A percentile compares a stretch with the other conserved stretches of the same genome.
Evolutionary conservation across 768 basidiomycete genomes (phyloP).

Genomic region (Clavulina sp.): DNA sequence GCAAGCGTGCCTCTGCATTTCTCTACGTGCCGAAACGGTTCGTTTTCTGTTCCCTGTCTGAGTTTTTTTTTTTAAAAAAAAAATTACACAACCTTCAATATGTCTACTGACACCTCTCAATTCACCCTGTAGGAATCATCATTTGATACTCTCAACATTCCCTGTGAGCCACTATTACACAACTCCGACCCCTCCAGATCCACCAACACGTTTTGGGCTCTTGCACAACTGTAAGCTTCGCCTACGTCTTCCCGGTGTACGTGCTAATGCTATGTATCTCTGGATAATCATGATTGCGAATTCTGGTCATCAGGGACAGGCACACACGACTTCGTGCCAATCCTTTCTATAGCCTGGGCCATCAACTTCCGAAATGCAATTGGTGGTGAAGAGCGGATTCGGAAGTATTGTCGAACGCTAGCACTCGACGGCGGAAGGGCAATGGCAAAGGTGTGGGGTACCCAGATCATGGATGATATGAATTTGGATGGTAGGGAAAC

Average conservation of each 20-base stretch:
- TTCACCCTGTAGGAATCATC: slow-evolving; percentile 35
- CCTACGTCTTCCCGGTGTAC: no score
- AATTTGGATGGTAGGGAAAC: no score
- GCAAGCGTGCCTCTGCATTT: slow-evolving; percentile 47
- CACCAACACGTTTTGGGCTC: no score
- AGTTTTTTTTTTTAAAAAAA: no score
- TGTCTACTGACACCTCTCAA: no score
- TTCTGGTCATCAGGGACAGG: slow-evolving; percentile 44
- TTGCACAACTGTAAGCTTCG: no score
- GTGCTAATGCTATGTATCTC: neutral
- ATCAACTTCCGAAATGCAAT: slow-evolving; percentile 54
- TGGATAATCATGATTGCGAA: neutral
- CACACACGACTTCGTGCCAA: slow-evolving; percentile 38
- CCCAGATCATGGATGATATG: no score
- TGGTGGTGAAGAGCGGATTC: slow-evolving; percentile 61
- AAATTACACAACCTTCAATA: no score
- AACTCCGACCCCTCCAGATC: no score
- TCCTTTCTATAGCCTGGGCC: slow-evolving; percentile 39
- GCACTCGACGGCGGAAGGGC: slow-evolving; percentile 47
- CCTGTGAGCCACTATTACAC: slow-evolving; percentile 35
- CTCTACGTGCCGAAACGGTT: slow-evolving; percentile 57
- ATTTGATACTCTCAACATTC: slow-evolving; percentile 39
- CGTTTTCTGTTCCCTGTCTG: slow-evolving; percentile 9
- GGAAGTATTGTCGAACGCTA: slow-evolving; percentile 47
- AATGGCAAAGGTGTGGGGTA: slow-evolving; percentile 43